These are phyloP conservation scores for Aureobasidium sp. DNA, from an alignment of 2,329 filamentous ascomycete species.

Conservation along the genomic window DNA sequence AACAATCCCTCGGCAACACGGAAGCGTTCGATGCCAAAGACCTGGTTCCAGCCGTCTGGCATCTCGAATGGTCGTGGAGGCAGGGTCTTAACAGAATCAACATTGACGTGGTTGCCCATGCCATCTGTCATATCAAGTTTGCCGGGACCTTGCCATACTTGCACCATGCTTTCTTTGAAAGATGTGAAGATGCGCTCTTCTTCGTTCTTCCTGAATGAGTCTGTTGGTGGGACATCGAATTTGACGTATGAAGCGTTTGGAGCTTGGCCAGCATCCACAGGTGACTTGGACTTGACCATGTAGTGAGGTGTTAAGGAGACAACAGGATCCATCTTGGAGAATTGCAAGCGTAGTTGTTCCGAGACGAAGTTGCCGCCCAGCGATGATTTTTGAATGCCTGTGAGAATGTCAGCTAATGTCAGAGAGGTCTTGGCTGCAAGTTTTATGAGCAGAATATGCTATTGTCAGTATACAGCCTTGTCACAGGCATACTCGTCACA, in stretches of 20 bases:
- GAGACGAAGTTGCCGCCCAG: constrained; percentile 87
- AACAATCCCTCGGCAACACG: constrained; percentile 83
- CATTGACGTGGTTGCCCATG: constrained; percentile 50
- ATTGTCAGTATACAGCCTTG: not conserved
- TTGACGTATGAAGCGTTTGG: constrained; percentile 68
- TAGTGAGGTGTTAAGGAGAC: constrained; percentile 79
- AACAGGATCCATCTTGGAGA: constrained; percentile 58
- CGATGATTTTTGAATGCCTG: constrained; percentile 72
- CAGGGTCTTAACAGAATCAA: constrained; percentile 64
- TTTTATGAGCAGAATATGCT: not conserved
- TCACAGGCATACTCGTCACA: not conserved
- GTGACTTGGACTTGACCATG: constrained; percentile 76
- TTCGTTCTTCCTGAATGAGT: constrained; percentile 73
- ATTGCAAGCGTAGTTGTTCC: constrained; percentile 75
- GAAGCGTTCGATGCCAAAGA: constrained; percentile 85
- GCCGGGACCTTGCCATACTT: constrained; percentile 80
- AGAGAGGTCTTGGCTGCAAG: not conserved
- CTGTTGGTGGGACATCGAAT: constrained; percentile 54
- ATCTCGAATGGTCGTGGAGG: constrained; percentile 91
- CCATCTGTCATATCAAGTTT: constrained; percentile 48
- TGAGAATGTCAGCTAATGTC: not conserved
- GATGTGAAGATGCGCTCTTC: constrained; percentile 90
- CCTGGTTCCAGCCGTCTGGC: constrained; percentile 92
- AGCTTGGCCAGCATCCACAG: constrained; percentile 78
- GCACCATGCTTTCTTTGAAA: constrained; percentile 96